A percentile compares a stretch with the other conserved stretches of the same genome.
These are phyloP conservation scores for Chlamydomonas sp. DNA, from an alignment of 139 green algal genomes.

Conservation along the genomic window DNA sequence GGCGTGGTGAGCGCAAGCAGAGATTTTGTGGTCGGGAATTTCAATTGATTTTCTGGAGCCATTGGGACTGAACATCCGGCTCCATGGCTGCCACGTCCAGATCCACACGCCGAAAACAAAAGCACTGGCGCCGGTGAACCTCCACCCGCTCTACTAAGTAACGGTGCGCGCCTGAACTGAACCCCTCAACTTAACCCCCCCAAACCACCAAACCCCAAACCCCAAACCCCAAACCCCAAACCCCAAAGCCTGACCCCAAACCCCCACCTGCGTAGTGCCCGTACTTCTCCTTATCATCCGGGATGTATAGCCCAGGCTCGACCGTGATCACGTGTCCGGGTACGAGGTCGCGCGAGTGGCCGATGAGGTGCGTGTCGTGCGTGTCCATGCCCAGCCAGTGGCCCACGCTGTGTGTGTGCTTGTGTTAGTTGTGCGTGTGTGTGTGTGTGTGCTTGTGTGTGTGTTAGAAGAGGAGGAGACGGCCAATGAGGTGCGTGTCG, in stretches of 20 bases:
- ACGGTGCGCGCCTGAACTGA: neutral
- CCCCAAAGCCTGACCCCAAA: too few species aligned
- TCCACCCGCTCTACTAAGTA: too few species aligned
- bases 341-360: constrained; percentile 43
- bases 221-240: neutral
- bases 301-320: constrained; percentile 82
- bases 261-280: neutral
- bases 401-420: constrained; percentile 67
- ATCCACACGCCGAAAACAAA: neutral
- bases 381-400: constrained; percentile 75
- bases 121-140: neutral
- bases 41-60: too few species aligned
- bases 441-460: constrained; percentile 67
- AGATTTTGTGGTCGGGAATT: neutral
- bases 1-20: neutral
- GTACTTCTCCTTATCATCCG: constrained; percentile 35
- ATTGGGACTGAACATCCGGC: neutral
- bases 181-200: neutral
- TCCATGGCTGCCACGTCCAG: neutral
- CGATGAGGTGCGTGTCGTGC: constrained; percentile 65
- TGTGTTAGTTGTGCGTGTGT: too few species aligned
- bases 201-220: neutral
- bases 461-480: constrained; percentile 44
- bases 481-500: constrained; percentile 55
- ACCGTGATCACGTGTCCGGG: constrained; percentile 66